Base-by-base conservation (phyloP, 176 grass and related monocot genomes). In the Paspalum notatum region DNA sequence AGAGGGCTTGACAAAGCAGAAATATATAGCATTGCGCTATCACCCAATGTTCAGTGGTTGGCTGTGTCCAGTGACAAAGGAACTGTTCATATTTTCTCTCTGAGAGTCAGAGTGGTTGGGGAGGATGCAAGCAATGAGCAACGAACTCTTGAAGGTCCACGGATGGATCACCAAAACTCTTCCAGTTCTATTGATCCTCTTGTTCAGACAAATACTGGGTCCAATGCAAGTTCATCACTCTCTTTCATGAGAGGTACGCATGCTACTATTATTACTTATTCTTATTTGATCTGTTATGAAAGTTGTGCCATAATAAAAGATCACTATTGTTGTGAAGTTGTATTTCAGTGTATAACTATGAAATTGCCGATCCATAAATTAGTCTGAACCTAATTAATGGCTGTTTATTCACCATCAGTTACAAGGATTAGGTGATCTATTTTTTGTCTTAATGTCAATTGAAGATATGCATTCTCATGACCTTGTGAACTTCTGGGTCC, bases 51-150 rank as follows among this genome's bases (percentile, higher is more conserved):
- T 26, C 95, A 97, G 72, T 97, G 91, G 91, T 53, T 97, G 72
- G 91, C 87, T 60, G 91, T 93, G 58, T 94, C 90, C 47, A 97
- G 92, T 6, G 95, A 97, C 78, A 97, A 97, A 83, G 95, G 95
- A 57, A 97, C 92, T 56, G 77, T 92, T 77, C 95, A 97, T 60
- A 86, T 97, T 65, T 97, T 97, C 56, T 90, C 91, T 63, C 80
- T 97, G 62, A 92, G 90, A 78, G 91, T 94, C 74, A 92, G 89
- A 77, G 87, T 97, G 67, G 91, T 83, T 80, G 88, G 89, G 18
- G 90, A 97, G 71, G 89, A 94, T 86, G 44, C 88, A 53, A 86
- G 73, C 52, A 77, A 74, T 66, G 79, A 90, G 25, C 85, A 88
- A 43, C 69, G n/a, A n/a, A 47, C 50, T 80, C 72, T 75, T 82